Conservation (phyloP, 1,284 basidiomycete species). For the Naganishia albida region DNA sequence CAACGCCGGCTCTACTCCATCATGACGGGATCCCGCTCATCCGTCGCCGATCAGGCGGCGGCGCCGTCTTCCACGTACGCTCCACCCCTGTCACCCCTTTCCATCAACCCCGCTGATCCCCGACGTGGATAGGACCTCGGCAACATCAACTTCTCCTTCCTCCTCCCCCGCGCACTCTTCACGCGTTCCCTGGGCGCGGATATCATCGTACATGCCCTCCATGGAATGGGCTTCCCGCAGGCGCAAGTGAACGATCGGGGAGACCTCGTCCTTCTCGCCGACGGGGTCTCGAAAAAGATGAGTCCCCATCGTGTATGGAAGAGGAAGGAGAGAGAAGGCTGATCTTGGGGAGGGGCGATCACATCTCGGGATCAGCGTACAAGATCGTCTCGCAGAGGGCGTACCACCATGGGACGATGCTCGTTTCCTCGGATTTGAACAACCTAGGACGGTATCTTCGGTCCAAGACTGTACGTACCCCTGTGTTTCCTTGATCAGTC, state of each 20-base stretch:
- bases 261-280: slow-evolving; percentile 69
- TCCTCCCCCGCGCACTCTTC: slow-evolving; percentile 77
- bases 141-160: slow-evolving; percentile 96
- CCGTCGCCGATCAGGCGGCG: slow-evolving; percentile 88
- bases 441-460: slow-evolving; percentile 72
- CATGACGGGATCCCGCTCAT: slow-evolving; percentile 72
- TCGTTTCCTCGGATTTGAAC: slow-evolving; percentile 76
- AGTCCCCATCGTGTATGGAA: slow-evolving; percentile 50
- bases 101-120: background rate
- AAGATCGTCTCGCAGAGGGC: slow-evolving; percentile 88
- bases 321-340: background rate
- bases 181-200: slow-evolving; percentile 77
- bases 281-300: slow-evolving; percentile 65
- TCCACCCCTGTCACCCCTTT: background rate
- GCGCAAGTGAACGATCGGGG: slow-evolving; percentile 85
- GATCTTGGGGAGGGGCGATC: slow-evolving; percentile 31
- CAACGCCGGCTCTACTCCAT: slow-evolving; percentile 67
- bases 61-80: slow-evolving; percentile 93
- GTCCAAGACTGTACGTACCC: slow-evolving; percentile 64
- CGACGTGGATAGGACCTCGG: slow-evolving; percentile 73
- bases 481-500: background rate
- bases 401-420: slow-evolving; percentile 99
- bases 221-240: slow-evolving; percentile 63
- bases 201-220: slow-evolving; percentile 74
- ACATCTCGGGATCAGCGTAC: slow-evolving; percentile 98